These are phyloP conservation scores for Nigrograna mackinnonii DNA, from an alignment of 2,329 filamentous ascomycete species.

Conservation along the genomic window DNA sequence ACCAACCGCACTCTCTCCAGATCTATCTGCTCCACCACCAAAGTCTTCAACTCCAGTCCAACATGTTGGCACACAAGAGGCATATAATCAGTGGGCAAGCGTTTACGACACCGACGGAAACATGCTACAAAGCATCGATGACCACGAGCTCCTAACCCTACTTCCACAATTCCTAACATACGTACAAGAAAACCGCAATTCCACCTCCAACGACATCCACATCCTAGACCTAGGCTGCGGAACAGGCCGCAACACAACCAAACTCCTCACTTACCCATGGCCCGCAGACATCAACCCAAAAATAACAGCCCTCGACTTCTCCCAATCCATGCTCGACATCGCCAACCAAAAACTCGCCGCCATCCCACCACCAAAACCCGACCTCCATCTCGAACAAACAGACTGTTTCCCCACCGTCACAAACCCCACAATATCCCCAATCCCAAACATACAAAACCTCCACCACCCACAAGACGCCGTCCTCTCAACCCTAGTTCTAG, in stretches of 20 bases:
- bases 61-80: constrained; percentile 44
- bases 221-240: constrained; percentile 68
- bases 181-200: constrained; percentile 14
- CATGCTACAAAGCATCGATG: constrained; percentile 67
- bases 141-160: constrained; percentile 55
- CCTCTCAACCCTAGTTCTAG: constrained; percentile 66
- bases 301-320: constrained; percentile 61
- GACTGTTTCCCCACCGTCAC: constrained; percentile 32
- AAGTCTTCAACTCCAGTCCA: constrained; percentile 26
- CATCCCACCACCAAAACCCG: constrained; percentile 1
- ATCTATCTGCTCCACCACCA: neutral
- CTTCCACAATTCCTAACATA: constrained; percentile 53
- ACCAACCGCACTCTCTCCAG: constrained; percentile 1
- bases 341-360: constrained; percentile 46
- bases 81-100: constrained; percentile 55
- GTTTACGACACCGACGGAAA: constrained; percentile 70
- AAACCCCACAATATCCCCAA: constrained; percentile 20
- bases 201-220: constrained; percentile 28
- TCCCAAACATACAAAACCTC: constrained; percentile 13
- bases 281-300: constrained; percentile 24
- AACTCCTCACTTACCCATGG: constrained; percentile 47
- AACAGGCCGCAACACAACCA: constrained; percentile 65
- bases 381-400: constrained; percentile 23
- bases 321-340: constrained; percentile 59
- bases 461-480: constrained; percentile 42